Evolutionary conservation across 1,284 basidiomycete genomes (phyloP), one percentile per base, ranked within the genome.

Genomic region (Hemileia vastatrix): DNA sequence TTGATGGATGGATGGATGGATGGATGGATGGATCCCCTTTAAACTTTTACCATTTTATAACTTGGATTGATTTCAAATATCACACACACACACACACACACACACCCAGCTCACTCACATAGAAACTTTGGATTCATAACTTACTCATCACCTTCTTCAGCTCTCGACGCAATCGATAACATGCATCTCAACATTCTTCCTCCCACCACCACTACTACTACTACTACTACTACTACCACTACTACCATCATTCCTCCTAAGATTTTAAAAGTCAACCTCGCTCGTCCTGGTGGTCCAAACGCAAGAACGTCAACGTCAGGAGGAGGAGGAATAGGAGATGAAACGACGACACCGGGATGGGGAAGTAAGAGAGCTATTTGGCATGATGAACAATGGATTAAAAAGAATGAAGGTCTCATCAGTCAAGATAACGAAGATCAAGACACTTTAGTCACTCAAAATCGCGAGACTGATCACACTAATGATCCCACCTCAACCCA

Each of bases 101-200:
- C 47, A 33, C 40, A 18, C 6, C 19, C 56, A 57, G 62, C 48
- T 19, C 18, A 15, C 36, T 21, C 11, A 19, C 71, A 74, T 55
- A 60, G 70, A 6, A 72, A 72, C 11, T 73, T 74, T 54, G 72
- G 65, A 27, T 74, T 72, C 62, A 65, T 74, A 15, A 66, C 69
- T 11, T 74, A 68, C 48, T 54, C 63, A 8, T 49, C 33, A n/a
- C 23, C 60, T 21, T 48, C 64, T 2, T 63, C 68, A 15, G 70
- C 72, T 9, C 33, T 70, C 15, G 71, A 73, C 31, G 72, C 72
- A 1, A 69, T 72, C 47, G 72, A 74, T 58, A 74, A 74, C 62
- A 74, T 74, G 72, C 68, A 74, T 64, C 52, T 68, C 18, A 74
- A 74, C 53, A 54, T 66, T 40, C 49, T 74, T 13, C 21, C 58